These are phyloP conservation scores for Thuidium tamariscinum DNA, from an alignment of 225 moss, liverwort and hornwort species.

Conservation along the genomic window DNA sequence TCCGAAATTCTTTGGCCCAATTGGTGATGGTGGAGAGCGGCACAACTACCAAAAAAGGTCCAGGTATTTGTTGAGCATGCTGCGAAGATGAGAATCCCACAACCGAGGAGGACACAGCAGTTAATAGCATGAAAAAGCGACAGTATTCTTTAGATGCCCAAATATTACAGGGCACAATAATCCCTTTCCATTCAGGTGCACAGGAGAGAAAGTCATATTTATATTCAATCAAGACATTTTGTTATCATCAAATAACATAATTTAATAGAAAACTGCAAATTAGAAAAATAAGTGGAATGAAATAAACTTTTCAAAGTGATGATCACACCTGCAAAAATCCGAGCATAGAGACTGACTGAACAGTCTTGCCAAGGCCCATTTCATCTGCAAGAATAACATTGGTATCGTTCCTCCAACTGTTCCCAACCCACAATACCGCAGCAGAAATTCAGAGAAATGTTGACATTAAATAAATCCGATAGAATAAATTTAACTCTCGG, in stretches of 20 bases:
- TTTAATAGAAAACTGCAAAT: not conserved
- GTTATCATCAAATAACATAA: not conserved
- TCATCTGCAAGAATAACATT: slow-evolving; percentile 99
- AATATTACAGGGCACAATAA: not conserved
- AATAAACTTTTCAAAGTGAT: not conserved
- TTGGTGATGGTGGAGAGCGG: slow-evolving; percentile 97
- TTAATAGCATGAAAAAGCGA: not conserved
- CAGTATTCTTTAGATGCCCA: not conserved
- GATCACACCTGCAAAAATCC: slow-evolving; percentile 86
- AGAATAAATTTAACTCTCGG: not conserved
- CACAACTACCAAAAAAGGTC: slow-evolving; percentile 96
- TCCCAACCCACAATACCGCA: slow-evolving; percentile 2
- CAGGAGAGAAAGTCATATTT: not conserved
- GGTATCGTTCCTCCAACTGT: slow-evolving; percentile 99
- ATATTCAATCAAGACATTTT: not conserved
- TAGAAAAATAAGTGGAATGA: not conserved
- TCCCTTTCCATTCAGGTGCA: not conserved
- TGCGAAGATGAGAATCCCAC: slow-evolving; percentile 20
- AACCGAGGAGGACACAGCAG: not conserved
- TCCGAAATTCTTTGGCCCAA: slow-evolving; percentile 99
- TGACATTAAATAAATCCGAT: not conserved
- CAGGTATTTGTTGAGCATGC: slow-evolving; percentile 97
- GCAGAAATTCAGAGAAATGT: not conserved
- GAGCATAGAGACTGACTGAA: slow-evolving; percentile 98
- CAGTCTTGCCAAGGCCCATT: slow-evolving; percentile 99